Evolutionary conservation across 2,329 filamentous ascomycete genomes (phyloP).

Genomic region (Lojkania enalia): DNA sequence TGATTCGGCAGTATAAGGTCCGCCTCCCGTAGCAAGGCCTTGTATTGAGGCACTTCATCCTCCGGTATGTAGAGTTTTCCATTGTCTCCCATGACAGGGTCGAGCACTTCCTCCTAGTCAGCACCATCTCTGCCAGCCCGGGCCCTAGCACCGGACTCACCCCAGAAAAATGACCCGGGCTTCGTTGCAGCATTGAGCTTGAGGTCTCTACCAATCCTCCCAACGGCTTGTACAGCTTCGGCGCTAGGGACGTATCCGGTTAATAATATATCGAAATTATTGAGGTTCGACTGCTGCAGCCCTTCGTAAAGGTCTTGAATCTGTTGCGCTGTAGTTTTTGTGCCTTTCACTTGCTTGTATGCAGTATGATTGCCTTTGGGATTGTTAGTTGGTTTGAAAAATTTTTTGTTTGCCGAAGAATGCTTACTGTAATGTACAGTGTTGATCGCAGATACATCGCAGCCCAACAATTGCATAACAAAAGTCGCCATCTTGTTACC

Average conservation of each 20-base stretch:
- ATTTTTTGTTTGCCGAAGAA: conserved; percentile 1
- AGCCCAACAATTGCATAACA: conserved; percentile 89
- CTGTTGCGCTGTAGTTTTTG: conserved; percentile 77
- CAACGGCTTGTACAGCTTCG: conserved; percentile 79
- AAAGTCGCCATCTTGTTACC: conserved; percentile 97
- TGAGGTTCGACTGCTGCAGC: conserved; percentile 78
- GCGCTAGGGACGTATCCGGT: conserved; percentile 94
- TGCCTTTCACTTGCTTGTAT: conserved; percentile 86
- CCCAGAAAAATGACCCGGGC: conserved; percentile 88
- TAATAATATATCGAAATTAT: conserved; percentile 90
- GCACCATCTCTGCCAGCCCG: not conserved
- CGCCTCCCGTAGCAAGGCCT: conserved; percentile 74
- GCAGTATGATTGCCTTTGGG: conserved; percentile 81
- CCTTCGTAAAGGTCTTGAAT: conserved; percentile 84
- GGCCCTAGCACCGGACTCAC: conserved; percentile 43
- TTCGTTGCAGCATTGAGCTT: conserved; percentile 64
- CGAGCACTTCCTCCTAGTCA: conserved; percentile 61
- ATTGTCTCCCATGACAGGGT: conserved; percentile 98
- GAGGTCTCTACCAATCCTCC: conserved; percentile 79
- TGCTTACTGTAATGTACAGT: conserved; percentile 93
- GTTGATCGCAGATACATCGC: conserved; percentile 90
- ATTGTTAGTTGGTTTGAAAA: not conserved
- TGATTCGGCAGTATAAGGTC: conserved; percentile 96
- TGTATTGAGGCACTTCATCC: conserved; percentile 90
- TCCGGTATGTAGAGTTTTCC: conserved; percentile 88